Evolutionary conservation across 164 flowering plant species (phyloP), one percentile per base, ranked within the genome.

Genomic region (Akebia trifoliata): DNA sequence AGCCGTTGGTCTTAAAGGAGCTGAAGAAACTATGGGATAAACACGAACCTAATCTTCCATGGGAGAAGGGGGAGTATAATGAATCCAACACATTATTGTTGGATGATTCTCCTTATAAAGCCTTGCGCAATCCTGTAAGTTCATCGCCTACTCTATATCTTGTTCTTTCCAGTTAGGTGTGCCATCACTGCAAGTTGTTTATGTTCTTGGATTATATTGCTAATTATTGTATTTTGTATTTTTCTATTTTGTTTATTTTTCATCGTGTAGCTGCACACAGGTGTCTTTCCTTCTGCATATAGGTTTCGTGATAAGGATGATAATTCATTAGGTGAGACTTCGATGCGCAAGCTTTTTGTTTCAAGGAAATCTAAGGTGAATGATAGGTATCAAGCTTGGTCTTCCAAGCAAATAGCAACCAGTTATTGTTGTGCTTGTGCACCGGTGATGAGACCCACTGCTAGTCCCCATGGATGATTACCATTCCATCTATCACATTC

Each of bases 41-140:
- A 48, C 56, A 70, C 11, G 81, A 74, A 35, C 75, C 74, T 9
- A 22, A 42, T 77, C 82, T 86, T 61, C 92, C 86, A 6, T 89
- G 93, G 95, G 73, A 77, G 47, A 78, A 70, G 62, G 92, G 88
- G 36, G 55, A 68, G 26, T 93, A 78, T 66, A 59, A 78, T 61
- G 84, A 77, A 59, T 78, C 94, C 59, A 87, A 90, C 73, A 90
- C 98, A 17, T 61, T 93, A 59, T 71, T 93, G 66, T 35, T 93
- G 56, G 98, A 93, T 72, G 98, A 93, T 71, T 83, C 97, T 61
- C 98, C 98, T 28, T 81, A 87, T 68, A 90, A 93, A 64, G 90
- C 97, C 1, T 67, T 93, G 57, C 80, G 77, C 31, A 93, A 93
- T 72, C 97, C 96, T 39, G 98, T 93, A 67, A 72, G 87, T 26